Percentiles rank a stretch among this genome's conserved stretches.
Conservation (phyloP, 805 yeast genomes). For the Scheffersomyces coipomensis region DNA sequence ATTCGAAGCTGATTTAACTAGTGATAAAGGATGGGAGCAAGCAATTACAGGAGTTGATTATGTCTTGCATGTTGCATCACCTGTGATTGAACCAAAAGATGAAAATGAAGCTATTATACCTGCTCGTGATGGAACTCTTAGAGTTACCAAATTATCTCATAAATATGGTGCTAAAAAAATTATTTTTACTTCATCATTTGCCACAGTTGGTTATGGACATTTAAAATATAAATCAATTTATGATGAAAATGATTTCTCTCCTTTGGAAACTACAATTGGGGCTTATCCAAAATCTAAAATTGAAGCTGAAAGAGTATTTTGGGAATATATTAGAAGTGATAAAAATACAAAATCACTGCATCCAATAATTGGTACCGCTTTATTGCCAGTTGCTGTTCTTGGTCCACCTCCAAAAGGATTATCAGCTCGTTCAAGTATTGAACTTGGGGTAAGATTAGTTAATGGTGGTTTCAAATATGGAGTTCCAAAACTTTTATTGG, state of each 20-base stretch:
- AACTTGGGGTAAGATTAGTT: too few species aligned
- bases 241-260: neutral
- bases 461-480: neutral
- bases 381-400: constrained; percentile 4
- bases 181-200: neutral
- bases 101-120: neutral
- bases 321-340: constrained; percentile 9
- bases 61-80: constrained; percentile 9
- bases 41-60: constrained; percentile 13
- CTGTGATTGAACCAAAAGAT: constrained; percentile 1
- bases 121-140: neutral
- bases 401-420: constrained; percentile 7
- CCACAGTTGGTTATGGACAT: neutral
- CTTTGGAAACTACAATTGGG: neutral
- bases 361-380: constrained; percentile 3
- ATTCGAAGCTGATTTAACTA: constrained; percentile 8
- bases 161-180: neutral
- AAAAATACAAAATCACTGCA: constrained; percentile 1
- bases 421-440: neutral
- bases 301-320: constrained; percentile 5
- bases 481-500: neutral
- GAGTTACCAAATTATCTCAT: neutral
- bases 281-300: constrained; percentile 7
- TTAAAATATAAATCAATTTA: too few species aligned
- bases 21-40: constrained; percentile 12